These are phyloP conservation scores for Aureobasidium sp. DNA, from an alignment of 2,329 filamentous ascomycete species.

Conservation along the genomic window DNA sequence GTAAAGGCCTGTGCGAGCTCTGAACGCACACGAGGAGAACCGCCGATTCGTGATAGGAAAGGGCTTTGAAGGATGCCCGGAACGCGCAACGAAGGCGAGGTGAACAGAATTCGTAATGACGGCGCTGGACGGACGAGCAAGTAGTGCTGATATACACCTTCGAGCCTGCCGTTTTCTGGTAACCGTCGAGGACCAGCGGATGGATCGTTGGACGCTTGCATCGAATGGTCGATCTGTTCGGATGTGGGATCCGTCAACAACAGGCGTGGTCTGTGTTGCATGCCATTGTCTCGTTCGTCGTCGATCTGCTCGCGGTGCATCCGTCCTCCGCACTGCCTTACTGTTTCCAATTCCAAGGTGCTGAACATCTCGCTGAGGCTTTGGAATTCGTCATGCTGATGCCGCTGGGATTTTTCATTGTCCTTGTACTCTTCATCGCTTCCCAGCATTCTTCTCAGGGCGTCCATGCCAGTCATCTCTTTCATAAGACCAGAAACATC, in stretches of 20 bases:
- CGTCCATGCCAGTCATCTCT: slow-evolving; percentile 58
- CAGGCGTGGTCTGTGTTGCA: slow-evolving; percentile 37
- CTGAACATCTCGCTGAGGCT: slow-evolving; percentile 65
- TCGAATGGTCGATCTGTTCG: slow-evolving; percentile 23
- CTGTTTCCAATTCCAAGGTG: slow-evolving; percentile 56
- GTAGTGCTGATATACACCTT: slow-evolving; percentile 55
- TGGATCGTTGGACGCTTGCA: slow-evolving; percentile 18
- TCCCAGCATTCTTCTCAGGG: slow-evolving; percentile 39
- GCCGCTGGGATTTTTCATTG: neutral
- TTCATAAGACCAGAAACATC: slow-evolving; percentile 64
- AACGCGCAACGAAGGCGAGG: slow-evolving; percentile 58
- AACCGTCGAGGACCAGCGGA: slow-evolving; percentile 20
- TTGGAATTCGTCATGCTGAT: slow-evolving; percentile 55
- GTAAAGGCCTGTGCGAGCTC: slow-evolving; percentile 35
- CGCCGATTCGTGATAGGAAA: slow-evolving; percentile 39
- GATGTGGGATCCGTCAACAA: slow-evolving; percentile 43
- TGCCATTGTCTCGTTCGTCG: slow-evolving; percentile 37
- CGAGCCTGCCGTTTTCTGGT: slow-evolving; percentile 35
- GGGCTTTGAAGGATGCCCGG: slow-evolving; percentile 54
- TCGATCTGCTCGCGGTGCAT: slow-evolving; percentile 52
- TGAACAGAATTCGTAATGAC: slow-evolving; percentile 60
- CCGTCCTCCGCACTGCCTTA: slow-evolving; percentile 55
- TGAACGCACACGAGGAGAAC: slow-evolving; percentile 31
- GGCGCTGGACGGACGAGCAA: slow-evolving; percentile 59
- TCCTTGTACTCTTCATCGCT: slow-evolving; percentile 29